These are phyloP conservation scores for Penicillium verhagenii DNA, from an alignment of 495 filamentous ascomycete species.

Conservation along the genomic window DNA sequence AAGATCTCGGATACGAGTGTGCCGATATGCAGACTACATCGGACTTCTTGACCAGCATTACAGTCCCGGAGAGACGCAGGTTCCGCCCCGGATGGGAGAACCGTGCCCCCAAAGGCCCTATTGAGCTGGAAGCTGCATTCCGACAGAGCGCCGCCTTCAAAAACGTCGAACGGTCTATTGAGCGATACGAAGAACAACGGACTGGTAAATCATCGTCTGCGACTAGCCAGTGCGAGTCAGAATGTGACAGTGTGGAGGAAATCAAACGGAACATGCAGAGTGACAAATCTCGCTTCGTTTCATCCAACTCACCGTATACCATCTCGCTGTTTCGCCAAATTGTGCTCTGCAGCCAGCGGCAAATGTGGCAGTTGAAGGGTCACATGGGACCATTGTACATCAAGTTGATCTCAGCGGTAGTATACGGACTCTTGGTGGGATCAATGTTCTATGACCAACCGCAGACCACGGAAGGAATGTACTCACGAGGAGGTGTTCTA, in stretches of 20 bases:
- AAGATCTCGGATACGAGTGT: slow-evolving; percentile 74
- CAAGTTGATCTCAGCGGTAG: slow-evolving; percentile 33
- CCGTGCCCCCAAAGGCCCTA: slow-evolving; percentile 64
- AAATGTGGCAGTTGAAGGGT: slow-evolving; percentile 50
- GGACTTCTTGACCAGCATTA: slow-evolving; percentile 81
- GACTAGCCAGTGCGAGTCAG: slow-evolving; percentile 30
- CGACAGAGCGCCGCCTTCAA: slow-evolving; percentile 48
- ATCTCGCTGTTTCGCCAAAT: slow-evolving; percentile 63
- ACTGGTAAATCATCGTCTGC: slow-evolving; percentile 30
- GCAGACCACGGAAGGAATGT: slow-evolving; percentile 58
- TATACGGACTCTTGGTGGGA: slow-evolving; percentile 41
- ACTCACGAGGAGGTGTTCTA: slow-evolving; percentile 71
- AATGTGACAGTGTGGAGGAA: slow-evolving; percentile 44
- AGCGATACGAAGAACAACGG: slow-evolving; percentile 44
- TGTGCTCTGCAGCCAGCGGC: slow-evolving; percentile 58
- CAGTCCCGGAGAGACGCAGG: slow-evolving; percentile 70
- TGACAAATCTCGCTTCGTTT: slow-evolving; percentile 40
- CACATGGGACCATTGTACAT: slow-evolving; percentile 34
- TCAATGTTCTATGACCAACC: slow-evolving; percentile 51
- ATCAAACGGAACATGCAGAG: slow-evolving; percentile 42
- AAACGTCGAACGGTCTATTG: slow-evolving; percentile 47
- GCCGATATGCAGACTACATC: slow-evolving; percentile 77
- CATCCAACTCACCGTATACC: slow-evolving; percentile 52
- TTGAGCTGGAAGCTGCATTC: slow-evolving; percentile 63
- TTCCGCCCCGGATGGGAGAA: slow-evolving; percentile 63